Percentiles rank a stretch among this genome's conserved stretches.
These are phyloP conservation scores for Fusarium sp. DNA, from an alignment of 2,329 filamentous ascomycete species.

Conservation along the genomic window DNA sequence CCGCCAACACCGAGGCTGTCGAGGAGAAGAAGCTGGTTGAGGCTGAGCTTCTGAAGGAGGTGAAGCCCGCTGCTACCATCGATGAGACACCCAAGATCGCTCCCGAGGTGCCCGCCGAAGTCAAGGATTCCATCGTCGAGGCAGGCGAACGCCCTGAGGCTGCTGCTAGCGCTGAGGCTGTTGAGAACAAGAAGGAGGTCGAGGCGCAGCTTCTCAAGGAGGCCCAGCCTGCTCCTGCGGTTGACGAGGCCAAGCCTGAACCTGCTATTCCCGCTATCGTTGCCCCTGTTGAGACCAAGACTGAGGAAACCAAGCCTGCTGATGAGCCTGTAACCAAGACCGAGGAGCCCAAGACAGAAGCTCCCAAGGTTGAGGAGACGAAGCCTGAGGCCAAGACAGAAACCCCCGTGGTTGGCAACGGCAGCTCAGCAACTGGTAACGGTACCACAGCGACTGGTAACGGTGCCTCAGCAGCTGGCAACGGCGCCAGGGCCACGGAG, in stretches of 20 bases:
- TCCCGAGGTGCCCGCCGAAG: slow-evolving; percentile 64
- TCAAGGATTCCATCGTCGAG: slow-evolving; percentile 67
- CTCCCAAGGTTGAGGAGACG: no score
- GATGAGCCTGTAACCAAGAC: slow-evolving; percentile 3
- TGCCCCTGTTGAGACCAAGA: slow-evolving; percentile 23
- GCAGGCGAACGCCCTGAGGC: slow-evolving; percentile 76
- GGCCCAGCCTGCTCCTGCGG: slow-evolving; percentile 54
- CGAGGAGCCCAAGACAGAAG: slow-evolving; percentile 20
- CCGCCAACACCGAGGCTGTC: slow-evolving; percentile 72
- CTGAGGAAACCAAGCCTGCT: slow-evolving; percentile 12
- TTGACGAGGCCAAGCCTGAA: slow-evolving; percentile 70
- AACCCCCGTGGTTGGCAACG: slow-evolving; percentile 35
- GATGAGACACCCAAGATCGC: slow-evolving; percentile 54
- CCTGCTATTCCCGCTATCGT: slow-evolving; percentile 1
- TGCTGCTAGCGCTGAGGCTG: slow-evolving; percentile 72
- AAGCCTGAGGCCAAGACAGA: slow-evolving; percentile 24
- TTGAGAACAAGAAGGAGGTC: slow-evolving; percentile 78
- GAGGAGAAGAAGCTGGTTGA: slow-evolving; percentile 78
- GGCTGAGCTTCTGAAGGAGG: slow-evolving; percentile 75
- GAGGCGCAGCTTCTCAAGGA: slow-evolving; percentile 80
- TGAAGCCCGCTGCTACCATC: slow-evolving; percentile 57
- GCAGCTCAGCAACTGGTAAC: slow-evolving; percentile 23
- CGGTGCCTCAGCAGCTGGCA: slow-evolving; percentile 26
- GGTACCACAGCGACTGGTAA: slow-evolving; percentile 35
- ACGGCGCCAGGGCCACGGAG: slow-evolving; percentile 39